These are phyloP conservation scores for Citrus sinensis DNA, from an alignment of 345 rosid species.

Conservation along the genomic window DVS_A1.0 CM039161.1:14271001-14271500, in stretches of 20 bases:
- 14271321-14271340: background rate
- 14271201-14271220: too few relatives aligned
- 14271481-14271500: constrained; percentile 39
- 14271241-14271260: too few relatives aligned
- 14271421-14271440: constrained; percentile 39
- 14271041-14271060: constrained; percentile 25
- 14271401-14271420: constrained; percentile 36
- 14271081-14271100: constrained; percentile 27
- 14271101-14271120: constrained; percentile 31
- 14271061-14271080: constrained; percentile 27
- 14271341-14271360: too few relatives aligned
- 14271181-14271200: too few relatives aligned
- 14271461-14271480: constrained; percentile 44
- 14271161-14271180: too few relatives aligned
- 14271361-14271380: too few relatives aligned
- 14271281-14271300: too few relatives aligned
- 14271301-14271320: background rate
- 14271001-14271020: constrained; percentile 32
- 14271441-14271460: constrained; percentile 36
- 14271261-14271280: too few relatives aligned
- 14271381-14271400: too few relatives aligned
- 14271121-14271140: constrained; percentile 27
- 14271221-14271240: too few relatives aligned
- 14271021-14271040: constrained; percentile 28
- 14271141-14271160: constrained; percentile 18